phyloP scores from a whole-genome alignment of 495 filamentous ascomycete species.

The Ramalina peruviana region DNA sequence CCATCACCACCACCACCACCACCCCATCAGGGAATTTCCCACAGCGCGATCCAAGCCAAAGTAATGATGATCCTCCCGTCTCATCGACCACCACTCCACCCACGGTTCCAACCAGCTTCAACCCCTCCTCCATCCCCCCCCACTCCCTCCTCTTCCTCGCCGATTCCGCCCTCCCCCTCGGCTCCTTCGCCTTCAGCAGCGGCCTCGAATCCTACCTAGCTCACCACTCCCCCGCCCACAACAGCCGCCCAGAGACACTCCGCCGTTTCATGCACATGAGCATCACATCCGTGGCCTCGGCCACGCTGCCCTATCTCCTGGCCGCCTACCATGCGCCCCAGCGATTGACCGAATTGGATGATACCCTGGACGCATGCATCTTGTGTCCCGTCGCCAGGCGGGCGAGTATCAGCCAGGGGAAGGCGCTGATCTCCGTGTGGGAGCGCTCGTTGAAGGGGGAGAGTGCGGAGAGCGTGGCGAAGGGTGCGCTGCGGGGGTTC shows the following conservation, averaged over 20 bases:
- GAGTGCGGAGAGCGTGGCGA: slow-evolving; percentile 1
- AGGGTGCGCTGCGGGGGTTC: slow-evolving; percentile 20
- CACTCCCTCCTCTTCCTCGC: slow-evolving; percentile 86
- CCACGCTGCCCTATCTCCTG: slow-evolving; percentile 73
- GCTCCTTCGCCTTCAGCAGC: slow-evolving; percentile 91
- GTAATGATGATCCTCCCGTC: neutral
- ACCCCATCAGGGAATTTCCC: neutral
- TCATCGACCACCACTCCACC: neutral
- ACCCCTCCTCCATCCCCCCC: slow-evolving; percentile 17
- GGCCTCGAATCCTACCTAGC: slow-evolving; percentile 90
- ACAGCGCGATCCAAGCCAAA: no score
- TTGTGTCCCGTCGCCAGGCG: slow-evolving; percentile 78
- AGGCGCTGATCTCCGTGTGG: slow-evolving; percentile 80
- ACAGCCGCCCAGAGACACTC: slow-evolving; percentile 18
- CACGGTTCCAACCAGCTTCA: neutral
- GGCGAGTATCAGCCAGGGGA: slow-evolving; percentile 70
- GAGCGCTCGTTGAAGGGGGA: slow-evolving; percentile 49
- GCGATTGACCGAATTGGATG: slow-evolving; percentile 51
- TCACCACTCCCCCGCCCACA: slow-evolving; percentile 40
- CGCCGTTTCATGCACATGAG: slow-evolving; percentile 66
- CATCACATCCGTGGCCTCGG: slow-evolving; percentile 60
- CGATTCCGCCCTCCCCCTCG: slow-evolving; percentile 88
- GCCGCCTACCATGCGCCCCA: slow-evolving; percentile 53
- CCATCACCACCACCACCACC: slow-evolving; percentile 2
- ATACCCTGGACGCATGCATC: slow-evolving; percentile 71